Conservation (phyloP, 495 filamentous ascomycete species). For the Cercophora sp. region DNA sequence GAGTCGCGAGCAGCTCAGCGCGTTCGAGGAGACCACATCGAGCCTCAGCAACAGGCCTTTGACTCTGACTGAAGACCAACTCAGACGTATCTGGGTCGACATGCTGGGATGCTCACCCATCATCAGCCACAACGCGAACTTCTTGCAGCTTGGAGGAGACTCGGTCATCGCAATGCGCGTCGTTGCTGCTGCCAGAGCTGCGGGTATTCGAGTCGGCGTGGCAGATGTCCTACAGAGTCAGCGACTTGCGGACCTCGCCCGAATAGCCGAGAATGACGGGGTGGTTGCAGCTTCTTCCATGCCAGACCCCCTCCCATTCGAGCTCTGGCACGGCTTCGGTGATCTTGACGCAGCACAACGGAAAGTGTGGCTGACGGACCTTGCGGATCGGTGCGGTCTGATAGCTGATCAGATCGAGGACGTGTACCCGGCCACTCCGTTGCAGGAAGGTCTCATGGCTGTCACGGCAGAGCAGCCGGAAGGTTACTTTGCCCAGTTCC, state of each 20-base stretch:
- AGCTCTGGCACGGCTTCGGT: background rate
- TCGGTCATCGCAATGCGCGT: background rate
- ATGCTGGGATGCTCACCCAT: too few species aligned
- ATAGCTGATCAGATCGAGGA: slow-evolving; percentile 1
- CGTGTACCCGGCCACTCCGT: background rate
- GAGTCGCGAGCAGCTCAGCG: background rate
- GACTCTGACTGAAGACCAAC: background rate
- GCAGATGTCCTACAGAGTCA: background rate
- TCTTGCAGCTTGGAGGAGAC: background rate
- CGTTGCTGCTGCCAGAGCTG: background rate
- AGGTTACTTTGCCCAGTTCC: too few species aligned
- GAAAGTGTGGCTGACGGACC: background rate
- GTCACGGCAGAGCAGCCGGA: background rate
- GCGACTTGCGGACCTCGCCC: background rate
- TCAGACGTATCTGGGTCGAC: background rate
- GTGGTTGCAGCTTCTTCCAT: background rate
- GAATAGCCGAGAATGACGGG: background rate
- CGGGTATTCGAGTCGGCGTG: background rate
- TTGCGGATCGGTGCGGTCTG: background rate
- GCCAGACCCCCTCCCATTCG: background rate
- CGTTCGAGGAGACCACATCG: background rate
- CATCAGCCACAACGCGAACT: background rate
- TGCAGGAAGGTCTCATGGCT: background rate
- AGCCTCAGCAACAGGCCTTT: background rate
- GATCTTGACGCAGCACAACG: background rate